Evolutionary conservation across 106 monocot genomes (phyloP).

Genomic region (Acorus gramineus): DNA sequence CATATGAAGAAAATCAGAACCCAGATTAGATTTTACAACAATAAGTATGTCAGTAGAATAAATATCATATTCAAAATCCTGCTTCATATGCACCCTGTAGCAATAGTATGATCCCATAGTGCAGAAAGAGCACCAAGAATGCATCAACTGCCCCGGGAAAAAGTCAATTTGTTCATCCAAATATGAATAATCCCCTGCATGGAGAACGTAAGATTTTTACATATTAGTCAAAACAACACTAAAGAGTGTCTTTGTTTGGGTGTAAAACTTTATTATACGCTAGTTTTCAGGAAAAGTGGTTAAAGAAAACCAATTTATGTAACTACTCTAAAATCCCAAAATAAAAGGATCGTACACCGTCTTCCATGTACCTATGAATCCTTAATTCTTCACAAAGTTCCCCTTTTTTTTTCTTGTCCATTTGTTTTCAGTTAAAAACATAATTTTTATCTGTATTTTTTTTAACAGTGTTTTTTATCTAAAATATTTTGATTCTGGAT

Average conservation of each 20-base stretch:
- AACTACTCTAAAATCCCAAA: too few relatives aligned
- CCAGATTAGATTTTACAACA: constrained; percentile 45
- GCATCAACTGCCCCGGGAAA: constrained; percentile 38
- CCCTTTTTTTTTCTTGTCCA: too few relatives aligned
- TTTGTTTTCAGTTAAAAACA: too few relatives aligned
- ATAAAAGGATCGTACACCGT: too few relatives aligned
- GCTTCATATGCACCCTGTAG: constrained; percentile 38
- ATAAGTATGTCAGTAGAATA: constrained; percentile 30
- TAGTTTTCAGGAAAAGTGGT: neutral
- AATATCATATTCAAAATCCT: constrained; percentile 4
- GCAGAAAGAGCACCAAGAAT: constrained; percentile 46
- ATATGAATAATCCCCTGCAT: constrained; percentile 14
- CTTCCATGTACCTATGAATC: too few relatives aligned
- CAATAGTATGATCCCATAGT: constrained; percentile 37
- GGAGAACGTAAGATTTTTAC: neutral
- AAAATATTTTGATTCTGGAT: too few relatives aligned
- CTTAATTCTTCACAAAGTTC: too few relatives aligned
- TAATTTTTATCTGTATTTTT: too few relatives aligned
- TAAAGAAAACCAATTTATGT: too few relatives aligned
- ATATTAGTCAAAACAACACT: neutral
- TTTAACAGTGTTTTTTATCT: too few relatives aligned
- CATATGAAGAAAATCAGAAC: constrained; percentile 24
- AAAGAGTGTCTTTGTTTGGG: neutral
- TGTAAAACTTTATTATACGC: neutral
- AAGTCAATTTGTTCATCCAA: constrained; percentile 28